phyloP scores from a whole-genome alignment of 1,139 yeast genomes.

The Kodamaea anthophila region DNA sequence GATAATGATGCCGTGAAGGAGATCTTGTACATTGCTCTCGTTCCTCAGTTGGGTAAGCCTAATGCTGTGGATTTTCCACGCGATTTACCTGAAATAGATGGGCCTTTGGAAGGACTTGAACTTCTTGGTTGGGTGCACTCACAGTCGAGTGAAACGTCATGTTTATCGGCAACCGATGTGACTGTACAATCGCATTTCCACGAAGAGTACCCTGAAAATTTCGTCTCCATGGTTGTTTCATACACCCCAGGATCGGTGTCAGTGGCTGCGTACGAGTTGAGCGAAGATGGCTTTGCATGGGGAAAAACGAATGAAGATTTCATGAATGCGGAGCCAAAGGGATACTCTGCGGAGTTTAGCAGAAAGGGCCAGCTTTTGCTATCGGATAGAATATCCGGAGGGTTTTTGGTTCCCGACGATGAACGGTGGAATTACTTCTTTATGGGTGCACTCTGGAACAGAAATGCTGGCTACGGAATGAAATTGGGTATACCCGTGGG shows the following conservation, averaged over 20 bases:
- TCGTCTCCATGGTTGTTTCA: conserved; percentile 59
- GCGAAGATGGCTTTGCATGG: conserved; percentile 71
- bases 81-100: conserved; percentile 35
- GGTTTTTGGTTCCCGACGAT: conserved; percentile 79
- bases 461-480: conserved; percentile 52
- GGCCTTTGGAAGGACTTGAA: conserved; percentile 43
- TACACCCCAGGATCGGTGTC: conserved; percentile 85
- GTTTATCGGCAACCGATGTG: conserved; percentile 66
- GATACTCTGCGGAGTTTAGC: conserved; percentile 57
- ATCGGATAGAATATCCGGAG: conserved; percentile 74
- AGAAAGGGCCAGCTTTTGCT: conserved; percentile 63
- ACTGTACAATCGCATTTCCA: conserved; percentile 51
- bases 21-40: conserved; percentile 65
- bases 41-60: conserved; percentile 82
- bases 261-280: conserved; percentile 57
- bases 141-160: conserved; percentile 54
- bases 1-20: conserved; percentile 75
- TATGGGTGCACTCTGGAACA: conserved; percentile 78
- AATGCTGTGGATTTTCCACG: conserved; percentile 61
- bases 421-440: conserved; percentile 89
- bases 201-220: conserved; percentile 26
- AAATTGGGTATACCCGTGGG: conserved; percentile 75
- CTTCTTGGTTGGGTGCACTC: conserved; percentile 82
- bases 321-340: conserved; percentile 43
- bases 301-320: conserved; percentile 60